Evolutionary conservation across 441 rosid species (phyloP).

Genomic region (Biscutella laevigata): DNA sequence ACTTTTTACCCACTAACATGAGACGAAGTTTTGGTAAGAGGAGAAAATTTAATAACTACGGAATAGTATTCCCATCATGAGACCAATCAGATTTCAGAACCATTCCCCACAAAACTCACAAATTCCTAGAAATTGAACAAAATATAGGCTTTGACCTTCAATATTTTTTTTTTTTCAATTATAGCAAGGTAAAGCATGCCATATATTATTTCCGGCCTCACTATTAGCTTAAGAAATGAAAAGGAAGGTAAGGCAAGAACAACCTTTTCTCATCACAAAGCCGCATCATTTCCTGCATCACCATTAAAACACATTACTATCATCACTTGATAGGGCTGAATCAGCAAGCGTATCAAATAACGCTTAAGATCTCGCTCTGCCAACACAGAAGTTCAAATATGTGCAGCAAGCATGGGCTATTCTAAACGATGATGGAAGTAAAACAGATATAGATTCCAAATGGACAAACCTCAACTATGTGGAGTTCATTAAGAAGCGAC

Average conservation of each 20-base stretch:
- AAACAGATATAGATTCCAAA: conserved; percentile 7
- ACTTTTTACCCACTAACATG: not conserved
- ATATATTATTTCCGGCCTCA: not conserved
- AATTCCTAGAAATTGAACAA: not conserved
- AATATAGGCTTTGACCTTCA: conserved; percentile 9
- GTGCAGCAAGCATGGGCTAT: not conserved
- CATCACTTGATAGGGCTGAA: not conserved
- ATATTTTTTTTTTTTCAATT: not conserved
- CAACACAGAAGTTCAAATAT: not conserved
- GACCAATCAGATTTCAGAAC: not conserved
- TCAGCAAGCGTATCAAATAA: not conserved
- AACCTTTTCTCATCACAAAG: conserved; percentile 73
- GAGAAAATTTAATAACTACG: not conserved
- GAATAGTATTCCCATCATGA: conserved; percentile 5
- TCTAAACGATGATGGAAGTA: not conserved
- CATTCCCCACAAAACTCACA: not conserved
- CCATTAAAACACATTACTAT: conserved; percentile 11
- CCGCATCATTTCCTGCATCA: conserved; percentile 62
- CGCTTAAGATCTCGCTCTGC: not conserved
- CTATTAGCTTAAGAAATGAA: conserved; percentile 4
- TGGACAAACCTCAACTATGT: conserved; percentile 61
- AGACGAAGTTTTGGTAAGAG: not conserved
- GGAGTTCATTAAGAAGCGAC: conserved; percentile 77
- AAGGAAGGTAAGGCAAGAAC: conserved; percentile 2
- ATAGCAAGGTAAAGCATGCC: not conserved